Evolutionary conservation across 2,329 filamentous ascomycete species (phyloP), one percentile per base, ranked within the genome.

Genomic region (Xylaria sp.): DNA sequence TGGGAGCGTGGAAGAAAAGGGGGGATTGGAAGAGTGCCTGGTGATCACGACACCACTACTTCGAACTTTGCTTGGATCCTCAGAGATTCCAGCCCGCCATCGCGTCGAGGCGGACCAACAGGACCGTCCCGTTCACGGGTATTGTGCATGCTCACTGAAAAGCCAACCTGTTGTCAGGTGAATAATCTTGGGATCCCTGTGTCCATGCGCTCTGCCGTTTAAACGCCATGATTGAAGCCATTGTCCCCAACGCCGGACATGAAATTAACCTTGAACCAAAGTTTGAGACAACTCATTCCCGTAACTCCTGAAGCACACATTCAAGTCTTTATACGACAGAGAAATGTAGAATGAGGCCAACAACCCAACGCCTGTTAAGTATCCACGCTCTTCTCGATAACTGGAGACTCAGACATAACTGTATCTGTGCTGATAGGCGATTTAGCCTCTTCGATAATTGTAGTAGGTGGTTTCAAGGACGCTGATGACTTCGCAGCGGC

Each of bases 401-500:
- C 67, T 10, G 79, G 76, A 7, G 78, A 76, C 46, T 83, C 81
- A 20, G 78, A 71, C 67, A 81, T 78, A 13, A 74, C 70, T 20
- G 77, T 77, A 23, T 82, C 78, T 1, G 78, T 68, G n/a, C 76
- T 72, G 5, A 76, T 77, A 3, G 79, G 78, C 6, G 80, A 77
- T 66, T 82, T 85, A 1, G 78, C 73, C 43, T 85, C 83, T 52
- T 86, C 83, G 10, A 77, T 66, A 18, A 77, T 78, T 1, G 81
- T 73, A 18, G 76, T 71, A 13, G 79, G 77, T 25, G 81, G 75
- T 72, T 84, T 86, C 28, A 84, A 69, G 8, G 76, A 75, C 2
- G 78, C 70, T 0, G 77, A 77, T 10, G 83, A 82, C 69, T 82
- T 83, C 33, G 79, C 83, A 74, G 76, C 83, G 2, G 84, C 83